Conservation (phyloP, 2,329 filamentous ascomycete species). For the Aspergillus sp. region DNA sequence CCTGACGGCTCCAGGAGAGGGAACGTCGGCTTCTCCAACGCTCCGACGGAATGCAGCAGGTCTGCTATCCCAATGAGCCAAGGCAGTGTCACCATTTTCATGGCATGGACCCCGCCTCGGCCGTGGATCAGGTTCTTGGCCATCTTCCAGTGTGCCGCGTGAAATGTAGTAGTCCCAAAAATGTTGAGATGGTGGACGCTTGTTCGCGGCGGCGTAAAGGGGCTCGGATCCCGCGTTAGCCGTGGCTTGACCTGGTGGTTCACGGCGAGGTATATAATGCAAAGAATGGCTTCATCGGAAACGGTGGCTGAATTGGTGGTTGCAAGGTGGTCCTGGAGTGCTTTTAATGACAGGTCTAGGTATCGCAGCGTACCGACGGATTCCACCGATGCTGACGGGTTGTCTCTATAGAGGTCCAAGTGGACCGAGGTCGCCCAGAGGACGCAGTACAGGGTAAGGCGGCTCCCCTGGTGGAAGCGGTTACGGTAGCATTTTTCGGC, state of each 20-base stretch:
- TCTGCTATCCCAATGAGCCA: not conserved
- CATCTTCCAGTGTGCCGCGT: not conserved
- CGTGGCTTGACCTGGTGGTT: conserved; percentile 3
- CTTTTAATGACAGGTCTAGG: not conserved
- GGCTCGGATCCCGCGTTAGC: not conserved
- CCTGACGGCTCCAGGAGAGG: not conserved
- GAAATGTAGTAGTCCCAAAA: conserved; percentile 1
- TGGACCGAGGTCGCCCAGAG: conserved; percentile 5
- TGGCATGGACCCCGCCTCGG: not conserved
- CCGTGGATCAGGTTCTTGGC: not conserved
- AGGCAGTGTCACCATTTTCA: conserved; percentile 4
- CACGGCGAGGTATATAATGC: not conserved
- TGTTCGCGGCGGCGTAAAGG: conserved; percentile 1
- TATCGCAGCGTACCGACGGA: not conserved
- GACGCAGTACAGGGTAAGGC: not conserved
- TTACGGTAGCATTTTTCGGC: conserved; percentile 5
- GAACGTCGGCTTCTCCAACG: not conserved
- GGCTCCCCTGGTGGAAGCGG: conserved; percentile 2
- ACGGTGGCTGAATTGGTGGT: not conserved
- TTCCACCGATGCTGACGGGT: not conserved
- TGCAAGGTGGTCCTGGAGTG: not conserved
- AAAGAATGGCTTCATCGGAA: not conserved
- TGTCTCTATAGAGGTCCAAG: conserved; percentile 1
- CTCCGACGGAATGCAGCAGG: not conserved
- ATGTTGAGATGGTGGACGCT: conserved; percentile 1